Conservation (phyloP, 352 stramenopile species). For the Globisporangium emineosum region DNA sequence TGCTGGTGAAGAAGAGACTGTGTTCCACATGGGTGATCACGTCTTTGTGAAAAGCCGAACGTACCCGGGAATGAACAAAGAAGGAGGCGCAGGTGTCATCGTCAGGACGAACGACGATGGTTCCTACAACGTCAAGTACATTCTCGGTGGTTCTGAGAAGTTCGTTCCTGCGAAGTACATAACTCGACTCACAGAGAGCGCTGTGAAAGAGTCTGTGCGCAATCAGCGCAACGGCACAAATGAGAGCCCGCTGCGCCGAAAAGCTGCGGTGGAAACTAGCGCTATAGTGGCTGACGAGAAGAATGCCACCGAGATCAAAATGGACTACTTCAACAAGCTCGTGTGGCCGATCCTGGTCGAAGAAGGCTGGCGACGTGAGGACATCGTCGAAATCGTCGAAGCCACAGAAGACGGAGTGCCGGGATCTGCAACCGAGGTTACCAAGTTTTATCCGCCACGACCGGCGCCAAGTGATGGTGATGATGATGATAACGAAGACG, state of each 20-base stretch:
- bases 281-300: background rate
- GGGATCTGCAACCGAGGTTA: slow-evolving; percentile 34
- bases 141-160: slow-evolving; percentile 78
- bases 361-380: slow-evolving; percentile 62
- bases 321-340: slow-evolving; percentile 77
- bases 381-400: slow-evolving; percentile 52
- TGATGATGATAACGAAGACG: slow-evolving; percentile 10
- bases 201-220: slow-evolving; percentile 74
- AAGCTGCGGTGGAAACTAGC: background rate
- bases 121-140: slow-evolving; percentile 83
- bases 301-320: slow-evolving; percentile 29
- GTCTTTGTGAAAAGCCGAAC: slow-evolving; percentile 78
- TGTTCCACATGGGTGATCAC: slow-evolving; percentile 54
- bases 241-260: slow-evolving; percentile 8
- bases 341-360: slow-evolving; percentile 77
- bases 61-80: slow-evolving; percentile 76
- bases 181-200: slow-evolving; percentile 60
- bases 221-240: slow-evolving; percentile 29
- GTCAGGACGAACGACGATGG: slow-evolving; percentile 51
- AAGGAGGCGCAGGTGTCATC: slow-evolving; percentile 59
- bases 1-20: slow-evolving; percentile 8
- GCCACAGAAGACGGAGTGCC: slow-evolving; percentile 30
- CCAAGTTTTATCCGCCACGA: slow-evolving; percentile 32
- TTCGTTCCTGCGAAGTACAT: slow-evolving; percentile 57
- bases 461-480: background rate